These are phyloP conservation scores for Irpex rosettiformis DNA, from an alignment of 1,284 basidiomycete species.

Conservation along the genomic window DNA sequence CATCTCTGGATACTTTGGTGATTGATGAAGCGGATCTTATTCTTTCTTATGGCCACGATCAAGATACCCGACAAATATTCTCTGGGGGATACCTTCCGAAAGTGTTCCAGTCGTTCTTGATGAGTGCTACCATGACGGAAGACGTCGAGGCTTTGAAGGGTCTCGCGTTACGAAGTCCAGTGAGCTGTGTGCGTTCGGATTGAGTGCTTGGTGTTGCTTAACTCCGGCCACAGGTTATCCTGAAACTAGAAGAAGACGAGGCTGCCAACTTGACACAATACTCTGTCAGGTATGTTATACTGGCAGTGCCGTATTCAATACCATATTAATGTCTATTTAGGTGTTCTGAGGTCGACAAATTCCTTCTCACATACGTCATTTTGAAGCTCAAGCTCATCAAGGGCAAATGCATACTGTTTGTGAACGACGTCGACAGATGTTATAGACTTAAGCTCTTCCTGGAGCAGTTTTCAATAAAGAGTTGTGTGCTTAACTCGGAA, in stretches of 20 bases:
- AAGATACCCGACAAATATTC: constrained; percentile 86
- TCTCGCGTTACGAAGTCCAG: constrained; percentile 83
- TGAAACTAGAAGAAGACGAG: constrained; percentile 84
- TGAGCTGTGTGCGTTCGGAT: no score
- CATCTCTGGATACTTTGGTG: constrained; percentile 79
- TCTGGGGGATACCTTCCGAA: constrained; percentile 77
- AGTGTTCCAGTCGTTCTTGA: constrained; percentile 91
- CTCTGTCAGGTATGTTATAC: constrained; percentile 57
- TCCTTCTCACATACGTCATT: constrained; percentile 91
- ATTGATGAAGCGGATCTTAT: constrained; percentile 99
- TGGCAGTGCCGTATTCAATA: background rate
- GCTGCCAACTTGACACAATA: constrained; percentile 83
- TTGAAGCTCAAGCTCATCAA: constrained; percentile 92
- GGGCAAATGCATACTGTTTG: constrained; percentile 96
- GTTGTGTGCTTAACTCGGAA: constrained; percentile 96
- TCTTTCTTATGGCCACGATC: constrained; percentile 94
- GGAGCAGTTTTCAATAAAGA: constrained; percentile 96
- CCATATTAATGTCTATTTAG: constrained; percentile 32
- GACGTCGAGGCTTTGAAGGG: constrained; percentile 93
- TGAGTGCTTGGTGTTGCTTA: no score
- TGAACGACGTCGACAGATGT: constrained; percentile 94
- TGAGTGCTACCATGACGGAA: constrained; percentile 98
- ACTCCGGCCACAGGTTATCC: constrained; percentile 77
- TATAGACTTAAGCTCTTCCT: constrained; percentile 96
- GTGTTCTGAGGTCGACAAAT: constrained; percentile 94